Conservation (phyloP, 208 protist genomes). For the Leishmania major region DNA sequence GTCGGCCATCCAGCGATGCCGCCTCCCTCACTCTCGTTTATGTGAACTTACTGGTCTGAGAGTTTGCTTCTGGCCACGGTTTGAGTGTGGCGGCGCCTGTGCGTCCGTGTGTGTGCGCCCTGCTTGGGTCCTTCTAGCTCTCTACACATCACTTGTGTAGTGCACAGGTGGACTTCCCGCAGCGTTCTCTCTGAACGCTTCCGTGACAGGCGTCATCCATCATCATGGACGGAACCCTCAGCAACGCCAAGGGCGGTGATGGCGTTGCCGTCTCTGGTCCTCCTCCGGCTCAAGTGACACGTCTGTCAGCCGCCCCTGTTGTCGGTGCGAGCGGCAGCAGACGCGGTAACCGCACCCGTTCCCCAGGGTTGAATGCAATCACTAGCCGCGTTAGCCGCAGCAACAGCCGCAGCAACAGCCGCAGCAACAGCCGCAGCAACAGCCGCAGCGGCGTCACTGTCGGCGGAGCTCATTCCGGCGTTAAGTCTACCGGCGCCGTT, state of each 20-base stretch:
- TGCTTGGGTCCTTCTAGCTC: neutral
- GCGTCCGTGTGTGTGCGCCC: no score
- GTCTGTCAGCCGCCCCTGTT: neutral
- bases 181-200: neutral
- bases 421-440: neutral
- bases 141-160: neutral
- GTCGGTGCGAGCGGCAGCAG: neutral
- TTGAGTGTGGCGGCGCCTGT: no score
- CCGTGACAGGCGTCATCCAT: neutral
- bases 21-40: no score
- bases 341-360: neutral
- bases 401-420: neutral
- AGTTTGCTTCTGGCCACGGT: no score
- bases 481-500: neutral
- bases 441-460: neutral
- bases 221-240: neutral
- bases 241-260: neutral
- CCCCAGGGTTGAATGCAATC: neutral
- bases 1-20: no score
- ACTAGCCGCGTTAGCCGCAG: neutral
- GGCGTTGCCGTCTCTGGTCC: neutral
- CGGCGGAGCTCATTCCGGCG: neutral
- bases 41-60: no score
- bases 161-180: neutral
- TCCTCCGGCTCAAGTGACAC: neutral